phyloP scores from a whole-genome alignment of 139 green algal species.

The Coccomyxa sp. region DNA sequence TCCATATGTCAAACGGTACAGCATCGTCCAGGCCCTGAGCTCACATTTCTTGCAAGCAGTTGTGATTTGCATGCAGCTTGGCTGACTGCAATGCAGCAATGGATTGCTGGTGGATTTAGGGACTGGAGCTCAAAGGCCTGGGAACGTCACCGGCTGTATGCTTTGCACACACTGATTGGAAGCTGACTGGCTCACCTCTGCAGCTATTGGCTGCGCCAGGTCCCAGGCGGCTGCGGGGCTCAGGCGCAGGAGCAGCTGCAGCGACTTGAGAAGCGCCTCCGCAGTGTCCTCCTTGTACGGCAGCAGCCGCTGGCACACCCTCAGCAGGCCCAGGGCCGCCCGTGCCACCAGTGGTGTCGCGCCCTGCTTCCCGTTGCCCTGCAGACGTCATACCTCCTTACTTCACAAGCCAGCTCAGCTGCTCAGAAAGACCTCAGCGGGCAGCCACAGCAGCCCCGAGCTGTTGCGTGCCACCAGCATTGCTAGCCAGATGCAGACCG shows the following conservation, averaged over 20 bases:
- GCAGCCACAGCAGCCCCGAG: too few species aligned
- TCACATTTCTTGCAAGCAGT: not conserved
- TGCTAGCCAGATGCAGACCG: too few species aligned
- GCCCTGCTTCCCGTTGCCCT: not conserved
- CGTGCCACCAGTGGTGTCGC: conserved; percentile 27
- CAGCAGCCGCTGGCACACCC: conserved; percentile 83
- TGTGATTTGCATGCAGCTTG: not conserved
- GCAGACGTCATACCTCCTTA: too few species aligned
- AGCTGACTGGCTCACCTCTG: conserved; percentile 34
- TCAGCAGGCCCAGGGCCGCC: conserved; percentile 81
- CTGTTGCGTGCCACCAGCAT: too few species aligned
- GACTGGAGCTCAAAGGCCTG: not conserved
- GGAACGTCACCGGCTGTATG: not conserved
- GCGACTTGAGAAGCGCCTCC: conserved; percentile 73
- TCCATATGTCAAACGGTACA: not conserved
- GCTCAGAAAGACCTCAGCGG: too few species aligned
- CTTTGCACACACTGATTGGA: not conserved
- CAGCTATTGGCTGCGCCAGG: conserved; percentile 62
- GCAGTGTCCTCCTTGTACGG: conserved; percentile 85
- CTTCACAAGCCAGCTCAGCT: too few species aligned
- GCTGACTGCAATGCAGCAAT: not conserved
- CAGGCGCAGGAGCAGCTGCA: conserved; percentile 75
- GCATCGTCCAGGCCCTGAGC: too few species aligned
- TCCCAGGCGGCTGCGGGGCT: conserved; percentile 62
- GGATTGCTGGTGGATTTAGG: not conserved